Percentiles rank a stretch among this genome's conserved stretches.
These are phyloP conservation scores for Cryptococcus hybrid DNA, from an alignment of 1,284 basidiomycete genomes.

Conservation along the genomic window DNA sequence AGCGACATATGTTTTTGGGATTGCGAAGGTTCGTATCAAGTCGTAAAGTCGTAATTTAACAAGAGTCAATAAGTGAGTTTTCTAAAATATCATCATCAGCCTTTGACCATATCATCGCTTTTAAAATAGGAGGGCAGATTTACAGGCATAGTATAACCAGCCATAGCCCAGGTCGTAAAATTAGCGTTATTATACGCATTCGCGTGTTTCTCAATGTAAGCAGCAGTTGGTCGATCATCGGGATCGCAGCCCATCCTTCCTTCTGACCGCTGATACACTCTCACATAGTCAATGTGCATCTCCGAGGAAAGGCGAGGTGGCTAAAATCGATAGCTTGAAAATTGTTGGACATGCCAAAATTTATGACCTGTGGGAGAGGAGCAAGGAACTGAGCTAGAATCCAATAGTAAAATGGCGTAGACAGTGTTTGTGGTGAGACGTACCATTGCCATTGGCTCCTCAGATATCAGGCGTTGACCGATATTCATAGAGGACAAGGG, in stretches of 20 bases:
- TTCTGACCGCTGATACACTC: conserved; percentile 68
- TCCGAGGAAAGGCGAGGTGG: conserved; percentile 63
- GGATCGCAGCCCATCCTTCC: conserved; percentile 84
- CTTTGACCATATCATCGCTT: not conserved
- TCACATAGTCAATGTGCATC: conserved; percentile 78
- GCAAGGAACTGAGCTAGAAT: no score
- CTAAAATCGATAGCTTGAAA: conserved; percentile 60
- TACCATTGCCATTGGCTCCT: conserved; percentile 69
- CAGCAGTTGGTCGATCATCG: conserved; percentile 65
- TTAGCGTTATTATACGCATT: conserved; percentile 43
- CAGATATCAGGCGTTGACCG: conserved; percentile 67
- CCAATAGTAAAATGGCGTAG: not conserved
- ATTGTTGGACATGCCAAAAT: conserved; percentile 58
- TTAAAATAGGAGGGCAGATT: conserved; percentile 9
- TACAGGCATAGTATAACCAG: conserved; percentile 37
- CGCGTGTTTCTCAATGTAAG: conserved; percentile 39
- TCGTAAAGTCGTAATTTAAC: not conserved
- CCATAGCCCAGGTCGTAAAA: conserved; percentile 34
- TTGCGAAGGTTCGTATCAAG: no score
- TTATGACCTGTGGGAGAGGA: conserved; percentile 61
- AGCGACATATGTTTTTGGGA: no score
- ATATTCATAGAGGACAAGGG: conserved; percentile 67
- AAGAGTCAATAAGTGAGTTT: conserved; percentile 1
- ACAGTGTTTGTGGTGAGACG: conserved; percentile 2
- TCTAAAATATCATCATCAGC: not conserved